Conservation (phyloP, 345 rosid genomes). For the Triadica sebifera region DNA sequence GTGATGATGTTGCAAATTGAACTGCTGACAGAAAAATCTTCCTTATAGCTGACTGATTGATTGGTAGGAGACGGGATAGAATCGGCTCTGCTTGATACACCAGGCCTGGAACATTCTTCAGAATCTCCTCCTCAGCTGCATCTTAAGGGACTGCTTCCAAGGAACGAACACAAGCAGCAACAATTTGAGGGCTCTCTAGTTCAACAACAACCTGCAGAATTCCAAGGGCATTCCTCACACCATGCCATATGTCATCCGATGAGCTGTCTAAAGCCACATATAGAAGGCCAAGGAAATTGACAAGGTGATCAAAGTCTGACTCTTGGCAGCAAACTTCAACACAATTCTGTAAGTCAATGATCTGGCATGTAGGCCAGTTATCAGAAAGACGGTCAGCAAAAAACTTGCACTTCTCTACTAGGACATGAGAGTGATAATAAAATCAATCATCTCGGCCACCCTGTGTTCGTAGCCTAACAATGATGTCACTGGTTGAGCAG, state of each 20-base stretch:
- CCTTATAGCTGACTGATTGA: slow-evolving; percentile 47
- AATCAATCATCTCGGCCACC: slow-evolving; percentile 86
- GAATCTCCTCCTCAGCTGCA: slow-evolving; percentile 82
- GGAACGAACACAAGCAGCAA: slow-evolving; percentile 69
- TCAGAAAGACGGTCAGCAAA: slow-evolving; percentile 88
- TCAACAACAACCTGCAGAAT: slow-evolving; percentile 68
- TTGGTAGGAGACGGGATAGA: slow-evolving; percentile 84
- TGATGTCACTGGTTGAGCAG: slow-evolving; percentile 78
- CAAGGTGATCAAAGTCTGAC: slow-evolving; percentile 65
- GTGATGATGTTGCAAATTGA: slow-evolving; percentile 69
- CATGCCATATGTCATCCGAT: slow-evolving; percentile 58
- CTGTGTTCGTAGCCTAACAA: slow-evolving; percentile 73
- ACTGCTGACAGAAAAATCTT: slow-evolving; percentile 59
- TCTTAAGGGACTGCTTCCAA: slow-evolving; percentile 98
- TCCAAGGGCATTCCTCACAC: slow-evolving; percentile 75
- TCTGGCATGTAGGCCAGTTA: slow-evolving; percentile 91
- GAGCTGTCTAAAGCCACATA: slow-evolving; percentile 48
- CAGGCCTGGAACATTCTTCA: slow-evolving; percentile 56
- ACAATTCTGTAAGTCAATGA: slow-evolving; percentile 80
- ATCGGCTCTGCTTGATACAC: slow-evolving; percentile 62
- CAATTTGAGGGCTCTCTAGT: slow-evolving; percentile 58
- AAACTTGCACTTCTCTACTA: slow-evolving; percentile 67
- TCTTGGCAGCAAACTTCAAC: slow-evolving; percentile 84
- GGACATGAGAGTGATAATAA: slow-evolving; percentile 73
- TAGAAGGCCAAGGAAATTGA: slow-evolving; percentile 69